phyloP scores from a whole-genome alignment of 495 filamentous ascomycete species.

The Penicillium manginii region DNA sequence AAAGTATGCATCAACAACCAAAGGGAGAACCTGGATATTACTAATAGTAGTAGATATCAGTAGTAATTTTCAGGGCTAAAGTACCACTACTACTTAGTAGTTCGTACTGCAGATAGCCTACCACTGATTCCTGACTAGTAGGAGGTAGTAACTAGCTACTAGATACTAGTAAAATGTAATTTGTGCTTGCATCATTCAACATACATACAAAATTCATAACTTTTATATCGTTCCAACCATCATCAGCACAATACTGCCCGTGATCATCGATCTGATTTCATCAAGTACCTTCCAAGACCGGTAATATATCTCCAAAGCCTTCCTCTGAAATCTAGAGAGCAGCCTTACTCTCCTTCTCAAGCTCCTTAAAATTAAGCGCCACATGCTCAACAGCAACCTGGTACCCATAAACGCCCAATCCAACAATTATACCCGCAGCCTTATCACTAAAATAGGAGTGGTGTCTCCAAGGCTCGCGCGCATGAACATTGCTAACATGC shows the following conservation, averaged over 20 bases:
- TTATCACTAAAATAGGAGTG: slow-evolving; percentile 73
- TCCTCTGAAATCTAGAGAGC: slow-evolving; percentile 10
- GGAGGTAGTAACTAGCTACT: too few relatives aligned
- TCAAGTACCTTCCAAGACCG: background rate
- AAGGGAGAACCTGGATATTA: too few relatives aligned
- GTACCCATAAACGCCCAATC: slow-evolving; percentile 70
- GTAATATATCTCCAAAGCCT: background rate
- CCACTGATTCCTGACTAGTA: too few relatives aligned
- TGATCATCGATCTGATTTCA: background rate
- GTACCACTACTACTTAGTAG: too few relatives aligned
- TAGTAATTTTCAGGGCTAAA: too few relatives aligned
- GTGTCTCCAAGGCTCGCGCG: slow-evolving; percentile 62
- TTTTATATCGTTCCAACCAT: too few relatives aligned
- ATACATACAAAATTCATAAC: too few relatives aligned
- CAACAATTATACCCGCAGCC: slow-evolving; percentile 68
- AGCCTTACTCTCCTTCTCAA: slow-evolving; percentile 35
- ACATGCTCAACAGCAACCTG: slow-evolving; percentile 69
- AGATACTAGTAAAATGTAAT: too few relatives aligned
- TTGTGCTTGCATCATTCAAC: too few relatives aligned
- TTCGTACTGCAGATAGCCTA: too few relatives aligned
- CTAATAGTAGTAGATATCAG: too few relatives aligned
- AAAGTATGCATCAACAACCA: background rate
- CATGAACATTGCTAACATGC: slow-evolving; percentile 71
- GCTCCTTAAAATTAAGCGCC: slow-evolving; percentile 45
- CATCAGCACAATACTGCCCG: too few relatives aligned